These are phyloP conservation scores for Lentinula boryana DNA, from an alignment of 768 basidiomycete species.

Conservation along the genomic window DNA sequence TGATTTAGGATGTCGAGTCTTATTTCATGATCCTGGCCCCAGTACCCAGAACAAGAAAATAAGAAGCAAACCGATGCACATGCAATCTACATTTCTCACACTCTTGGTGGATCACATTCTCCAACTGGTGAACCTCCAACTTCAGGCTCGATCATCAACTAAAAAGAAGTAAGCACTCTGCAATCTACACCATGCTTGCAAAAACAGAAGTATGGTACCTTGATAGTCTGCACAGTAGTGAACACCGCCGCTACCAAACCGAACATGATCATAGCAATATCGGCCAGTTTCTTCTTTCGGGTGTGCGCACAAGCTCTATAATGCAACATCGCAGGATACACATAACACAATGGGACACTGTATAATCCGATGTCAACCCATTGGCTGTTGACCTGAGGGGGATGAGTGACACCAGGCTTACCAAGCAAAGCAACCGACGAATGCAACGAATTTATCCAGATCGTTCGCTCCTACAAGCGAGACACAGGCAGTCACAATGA, in stretches of 20 bases:
- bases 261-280: constrained; percentile 72
- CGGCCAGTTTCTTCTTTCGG: constrained; percentile 53
- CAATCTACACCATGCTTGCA: not conserved
- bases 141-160: constrained; percentile 70
- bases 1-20: no score
- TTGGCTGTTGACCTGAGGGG: not conserved
- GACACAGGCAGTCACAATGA: constrained; percentile 74
- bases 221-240: constrained; percentile 75
- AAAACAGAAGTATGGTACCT: constrained; percentile 30
- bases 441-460: constrained; percentile 92
- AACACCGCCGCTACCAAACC: constrained; percentile 68
- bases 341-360: constrained; percentile 89
- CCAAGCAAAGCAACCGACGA: constrained; percentile 94
- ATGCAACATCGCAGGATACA: constrained; percentile 92
- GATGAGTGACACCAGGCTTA: constrained; percentile 30
- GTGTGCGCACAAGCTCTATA: constrained; percentile 82
- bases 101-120: constrained; percentile 8
- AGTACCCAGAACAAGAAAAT: no score
- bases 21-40: no score
- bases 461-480: constrained; percentile 82
- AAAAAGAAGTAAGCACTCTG: constrained; percentile 3
- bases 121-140: constrained; percentile 28
- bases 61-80: not conserved
- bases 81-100: not conserved
- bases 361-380: not conserved